phyloP scores from a whole-genome alignment of 176 grass and related monocot genomes.

The Tillandsia fasciculata region DNA sequence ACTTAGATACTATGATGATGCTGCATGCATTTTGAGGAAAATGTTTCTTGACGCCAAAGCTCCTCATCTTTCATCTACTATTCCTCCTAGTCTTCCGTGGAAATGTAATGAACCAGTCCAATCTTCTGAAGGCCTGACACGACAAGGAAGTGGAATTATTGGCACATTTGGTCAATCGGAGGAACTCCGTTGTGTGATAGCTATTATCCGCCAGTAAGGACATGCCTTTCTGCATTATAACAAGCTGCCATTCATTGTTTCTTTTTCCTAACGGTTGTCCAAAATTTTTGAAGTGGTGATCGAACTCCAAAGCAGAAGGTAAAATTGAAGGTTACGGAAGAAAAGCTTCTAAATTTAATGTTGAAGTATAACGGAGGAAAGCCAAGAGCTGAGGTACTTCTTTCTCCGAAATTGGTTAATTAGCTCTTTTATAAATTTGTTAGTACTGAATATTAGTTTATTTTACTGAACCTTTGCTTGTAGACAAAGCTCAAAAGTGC shows the following conservation, averaged over 20 bases:
- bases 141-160: slow-evolving; percentile 49
- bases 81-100: slow-evolving; percentile 86
- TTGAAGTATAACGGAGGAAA: slow-evolving; percentile 97
- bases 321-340: slow-evolving; percentile 90
- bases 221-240: slow-evolving; percentile 23
- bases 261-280: slow-evolving; percentile 26
- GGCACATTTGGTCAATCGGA: slow-evolving; percentile 74
- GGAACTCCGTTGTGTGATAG: slow-evolving; percentile 88
- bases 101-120: slow-evolving; percentile 53
- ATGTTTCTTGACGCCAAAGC: slow-evolving; percentile 95
- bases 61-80: slow-evolving; percentile 83
- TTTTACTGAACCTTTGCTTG: slow-evolving; percentile 5
- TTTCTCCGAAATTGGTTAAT: neutral
- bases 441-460: neutral
- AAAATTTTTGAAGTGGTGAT: slow-evolving; percentile 64
- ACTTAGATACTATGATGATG: slow-evolving; percentile 87
- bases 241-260: slow-evolving; percentile 5
- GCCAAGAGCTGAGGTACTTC: slow-evolving; percentile 48
- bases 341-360: slow-evolving; percentile 92
- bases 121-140: slow-evolving; percentile 35
- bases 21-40: slow-evolving; percentile 87
- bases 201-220: slow-evolving; percentile 89
- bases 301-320: slow-evolving; percentile 98
- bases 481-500: slow-evolving; percentile 97
- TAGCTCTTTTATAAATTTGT: neutral